Evolutionary conservation across 169 alveolate genomes (phyloP).

Genomic region (Besnoitia besnoiti): DNA sequence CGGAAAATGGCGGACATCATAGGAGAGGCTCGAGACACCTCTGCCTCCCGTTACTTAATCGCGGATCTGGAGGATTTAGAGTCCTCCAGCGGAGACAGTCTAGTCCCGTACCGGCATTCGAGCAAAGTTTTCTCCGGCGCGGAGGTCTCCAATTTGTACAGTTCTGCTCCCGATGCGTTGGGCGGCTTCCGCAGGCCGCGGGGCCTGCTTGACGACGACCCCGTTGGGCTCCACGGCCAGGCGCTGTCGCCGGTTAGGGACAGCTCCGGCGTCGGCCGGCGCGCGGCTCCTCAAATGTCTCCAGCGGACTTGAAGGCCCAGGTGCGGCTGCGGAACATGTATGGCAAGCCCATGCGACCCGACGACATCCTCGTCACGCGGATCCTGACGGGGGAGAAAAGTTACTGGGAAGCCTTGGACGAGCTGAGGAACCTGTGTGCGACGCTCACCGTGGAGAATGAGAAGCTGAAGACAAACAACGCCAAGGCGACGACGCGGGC

Average conservation of each 20-base stretch:
- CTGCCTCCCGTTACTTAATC: not conserved
- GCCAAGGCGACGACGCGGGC: constrained; percentile 23
- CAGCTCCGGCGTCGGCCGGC: not conserved
- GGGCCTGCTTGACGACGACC: not conserved
- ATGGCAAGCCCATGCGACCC: constrained; percentile 33
- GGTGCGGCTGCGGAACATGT: not conserved
- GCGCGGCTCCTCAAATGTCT: not conserved
- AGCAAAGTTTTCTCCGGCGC: not conserved
- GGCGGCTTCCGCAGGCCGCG: not conserved
- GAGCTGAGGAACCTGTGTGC: constrained; percentile 45
- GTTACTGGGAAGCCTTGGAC: constrained; percentile 65
- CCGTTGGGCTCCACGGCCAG: not conserved
- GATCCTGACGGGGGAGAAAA: constrained; percentile 42
- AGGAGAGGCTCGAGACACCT: not conserved
- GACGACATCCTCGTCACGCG: constrained; percentile 50
- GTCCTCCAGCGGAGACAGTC: not conserved
- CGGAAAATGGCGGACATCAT: not conserved
- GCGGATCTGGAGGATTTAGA: not conserved
- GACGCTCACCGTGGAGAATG: constrained; percentile 33
- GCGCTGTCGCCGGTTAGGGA: not conserved
- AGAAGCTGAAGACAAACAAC: not conserved
- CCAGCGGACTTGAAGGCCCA: not conserved
- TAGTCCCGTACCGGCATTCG: not conserved
- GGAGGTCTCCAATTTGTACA: not conserved
- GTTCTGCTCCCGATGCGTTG: not conserved